Base-by-base conservation (phyloP, 2,329 filamentous ascomycete genomes). In the Calonectria honghensis region DNA sequence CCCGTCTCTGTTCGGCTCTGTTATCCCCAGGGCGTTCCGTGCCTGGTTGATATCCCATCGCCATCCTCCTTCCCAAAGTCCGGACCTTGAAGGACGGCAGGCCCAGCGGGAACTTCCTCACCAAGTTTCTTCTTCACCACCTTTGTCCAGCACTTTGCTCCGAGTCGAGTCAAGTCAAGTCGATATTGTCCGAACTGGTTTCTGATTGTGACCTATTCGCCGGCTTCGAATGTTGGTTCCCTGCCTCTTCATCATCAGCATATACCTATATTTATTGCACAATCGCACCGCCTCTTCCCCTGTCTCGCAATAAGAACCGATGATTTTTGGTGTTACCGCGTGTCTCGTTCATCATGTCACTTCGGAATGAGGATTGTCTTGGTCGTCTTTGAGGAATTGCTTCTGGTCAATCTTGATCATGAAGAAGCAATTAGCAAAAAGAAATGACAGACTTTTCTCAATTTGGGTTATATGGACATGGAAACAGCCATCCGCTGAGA, bases 1-100 rank as follows among this genome's bases (percentile, higher is more conserved):
- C 74, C 73, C 64, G 78, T 74, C 31, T 73, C 74, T 74, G 76
- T 54, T 57, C 54, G 70, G 67, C 75, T 78, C 68, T 78, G 72
- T 54, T 73, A 74, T 75, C 73, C 73, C 72, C 77, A 79, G 77
- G 79, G 74, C 78, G 71, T 76, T 73, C 69, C 77, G 76, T 80
- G 79, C 78, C 79, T 81, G 78, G 79, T 48, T 68, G 66, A 76
- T 76, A 78, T 74, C 70, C 57, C 48, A 64, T 73, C 73, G 16
- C 50, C 65, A 48, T 76, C 39, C 66, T 72, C 69, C 70, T 51
- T 61, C 68, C 67, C 57, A 76, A 50, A 29, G 59, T 54, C 68
- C 52, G 70, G 67, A 75, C 78, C 73, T 73, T 74, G 72, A 74
- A 66, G 63, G 75, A 68, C 67, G 73, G 73, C 66, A 64, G 73